phyloP scores from a whole-genome alignment of 2,329 filamentous ascomycete genomes.

The Lasiodiplodia sp. region DNA sequence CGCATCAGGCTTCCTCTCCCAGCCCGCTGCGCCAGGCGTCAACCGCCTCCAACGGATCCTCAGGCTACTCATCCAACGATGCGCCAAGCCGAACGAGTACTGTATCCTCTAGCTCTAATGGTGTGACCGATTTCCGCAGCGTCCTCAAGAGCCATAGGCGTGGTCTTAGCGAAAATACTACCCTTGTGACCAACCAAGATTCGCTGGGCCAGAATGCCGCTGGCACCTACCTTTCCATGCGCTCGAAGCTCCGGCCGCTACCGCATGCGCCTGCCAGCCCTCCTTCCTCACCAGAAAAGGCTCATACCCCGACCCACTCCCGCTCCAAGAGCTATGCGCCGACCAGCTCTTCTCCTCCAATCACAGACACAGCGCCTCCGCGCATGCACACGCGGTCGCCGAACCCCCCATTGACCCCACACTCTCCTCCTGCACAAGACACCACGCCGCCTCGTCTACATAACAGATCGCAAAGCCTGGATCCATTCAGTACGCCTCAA shows the following conservation, averaged over 20 bases:
- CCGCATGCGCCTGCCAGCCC: conserved; percentile 40
- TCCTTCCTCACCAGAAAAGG: conserved; percentile 39
- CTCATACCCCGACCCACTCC: conserved; percentile 34
- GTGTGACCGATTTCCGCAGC: conserved; percentile 65
- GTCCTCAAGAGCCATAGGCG: conserved; percentile 68
- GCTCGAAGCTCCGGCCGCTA: conserved; percentile 62
- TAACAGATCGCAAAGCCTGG: conserved; percentile 30
- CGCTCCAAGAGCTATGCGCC: conserved; percentile 50
- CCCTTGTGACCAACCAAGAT: conserved; percentile 51
- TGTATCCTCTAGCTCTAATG: conserved; percentile 74
- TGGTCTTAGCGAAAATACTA: conserved; percentile 75
- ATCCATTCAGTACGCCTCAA: conserved; percentile 45
- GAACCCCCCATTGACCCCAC: neutral
- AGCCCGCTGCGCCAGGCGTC: conserved; percentile 68
- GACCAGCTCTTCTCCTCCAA: conserved; percentile 10
- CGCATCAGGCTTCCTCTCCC: conserved; percentile 50
- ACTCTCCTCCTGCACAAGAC: conserved; percentile 3
- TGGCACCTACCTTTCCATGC: conserved; percentile 71
- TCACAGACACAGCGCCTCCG: conserved; percentile 6
- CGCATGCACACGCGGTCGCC: conserved; percentile 10
- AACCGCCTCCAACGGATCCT: conserved; percentile 74
- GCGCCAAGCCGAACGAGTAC: conserved; percentile 70
- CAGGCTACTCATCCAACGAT: conserved; percentile 41
- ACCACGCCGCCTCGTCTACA: conserved; percentile 10
- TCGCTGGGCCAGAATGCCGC: conserved; percentile 58